Base-by-base conservation (phyloP, 257 asterid species). In the Petrea volubilis region DNA sequence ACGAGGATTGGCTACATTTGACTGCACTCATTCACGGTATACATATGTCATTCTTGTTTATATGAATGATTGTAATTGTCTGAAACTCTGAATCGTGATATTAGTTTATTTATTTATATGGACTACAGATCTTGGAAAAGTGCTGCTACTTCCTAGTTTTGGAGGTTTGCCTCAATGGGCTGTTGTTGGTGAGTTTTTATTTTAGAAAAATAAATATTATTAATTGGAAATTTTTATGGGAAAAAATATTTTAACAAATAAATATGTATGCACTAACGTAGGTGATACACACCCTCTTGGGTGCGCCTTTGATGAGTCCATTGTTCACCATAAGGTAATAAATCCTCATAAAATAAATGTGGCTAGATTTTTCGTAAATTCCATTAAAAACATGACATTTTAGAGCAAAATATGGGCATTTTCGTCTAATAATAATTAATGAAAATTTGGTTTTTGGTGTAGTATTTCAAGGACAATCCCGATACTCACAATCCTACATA, bases 271-370 rank as follows among this genome's bases (percentile, higher is more conserved):
- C 13, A 1, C 36, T n/a, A 11, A 13, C 13, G 10, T 67, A 82
- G 87, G 87, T 17, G 90, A 80, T 38, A 82, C 85, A 27, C 80
- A 75, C 31, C 85, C 87, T 13, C 74, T 85, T 50, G 90, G 90
- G 2, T 85, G 87, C 52, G 85, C 85, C 41, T 85, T 82, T 56
- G 82, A 80, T 63, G 87, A 80, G 21, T 74, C 86, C 2, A 78
- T 53, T 57, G 84, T 85, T 66, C 82, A 77, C 72, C 63, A 59
- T 59, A 60, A 82, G 87, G 86, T 82, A n/a, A 64, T 57, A 21
- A 36, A 10, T 38, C 3, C 14, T 31, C 2, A 12, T 12, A 6
- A 41, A 6, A 40, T 41, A 13, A 5, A 14, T 11, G 3, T 14
- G 5, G 21, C 43, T 14, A 3, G 27, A 41, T 41, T 33, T 70